phyloP scores from a whole-genome alignment of 2,329 filamentous ascomycete genomes.

The Ascochyta rabiei region DNA sequence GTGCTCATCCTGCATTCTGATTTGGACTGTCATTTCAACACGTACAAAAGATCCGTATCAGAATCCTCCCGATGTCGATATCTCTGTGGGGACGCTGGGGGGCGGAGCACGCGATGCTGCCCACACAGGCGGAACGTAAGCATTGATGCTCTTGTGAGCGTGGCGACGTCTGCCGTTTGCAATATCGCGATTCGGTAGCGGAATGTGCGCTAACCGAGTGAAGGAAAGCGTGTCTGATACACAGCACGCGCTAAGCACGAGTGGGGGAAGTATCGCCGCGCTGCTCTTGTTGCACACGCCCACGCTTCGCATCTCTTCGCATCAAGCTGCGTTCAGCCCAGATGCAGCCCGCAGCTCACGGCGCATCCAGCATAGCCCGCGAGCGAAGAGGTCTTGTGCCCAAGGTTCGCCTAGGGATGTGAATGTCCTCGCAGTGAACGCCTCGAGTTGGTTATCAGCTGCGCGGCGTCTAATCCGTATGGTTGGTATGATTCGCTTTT shows the following conservation, averaged over 20 bases:
- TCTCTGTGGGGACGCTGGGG: slow-evolving; percentile 13
- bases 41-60: slow-evolving; percentile 6
- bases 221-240: slow-evolving; percentile 7
- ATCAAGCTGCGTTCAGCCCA: slow-evolving; percentile 7
- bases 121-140: neutral
- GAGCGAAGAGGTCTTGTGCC: neutral
- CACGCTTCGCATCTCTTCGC: slow-evolving; percentile 13
- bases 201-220: neutral
- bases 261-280: slow-evolving; percentile 10
- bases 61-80: slow-evolving; percentile 7
- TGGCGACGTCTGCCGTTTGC: slow-evolving; percentile 6
- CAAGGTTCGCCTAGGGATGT: neutral
- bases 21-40: slow-evolving; percentile 3
- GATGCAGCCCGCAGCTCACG: slow-evolving; percentile 12
- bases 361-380: slow-evolving; percentile 8
- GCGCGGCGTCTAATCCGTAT: slow-evolving; percentile 10
- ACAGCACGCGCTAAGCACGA: slow-evolving; percentile 1
- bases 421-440: neutral
- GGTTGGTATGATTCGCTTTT: slow-evolving; percentile 10
- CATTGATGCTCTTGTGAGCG: slow-evolving; percentile 1
- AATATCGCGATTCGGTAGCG: slow-evolving; percentile 10
- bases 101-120: slow-evolving; percentile 10
- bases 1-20: neutral
- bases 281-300: slow-evolving; percentile 9
- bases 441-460: slow-evolving; percentile 8